Conservation (phyloP, 2,329 filamentous ascomycete genomes). For the Ophiosphaerella narmari region DNA sequence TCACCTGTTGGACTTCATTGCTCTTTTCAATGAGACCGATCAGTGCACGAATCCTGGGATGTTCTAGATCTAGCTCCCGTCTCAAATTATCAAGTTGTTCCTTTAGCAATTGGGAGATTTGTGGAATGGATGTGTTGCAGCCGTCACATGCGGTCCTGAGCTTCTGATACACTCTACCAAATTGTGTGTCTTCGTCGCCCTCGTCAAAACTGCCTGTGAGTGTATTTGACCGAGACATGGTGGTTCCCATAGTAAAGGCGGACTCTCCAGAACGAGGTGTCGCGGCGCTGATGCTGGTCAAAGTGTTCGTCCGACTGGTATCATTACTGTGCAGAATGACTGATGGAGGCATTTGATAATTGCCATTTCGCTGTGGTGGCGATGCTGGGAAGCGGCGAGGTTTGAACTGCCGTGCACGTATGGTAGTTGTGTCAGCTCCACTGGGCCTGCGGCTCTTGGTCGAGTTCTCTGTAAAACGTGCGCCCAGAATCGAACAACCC, state of each 20-base stretch:
- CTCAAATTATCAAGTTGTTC: conserved; percentile 35
- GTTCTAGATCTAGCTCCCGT: conserved; percentile 40
- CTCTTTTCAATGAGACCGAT: conserved; percentile 73
- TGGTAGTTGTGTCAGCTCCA: conserved; percentile 28
- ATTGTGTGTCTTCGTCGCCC: conserved; percentile 76
- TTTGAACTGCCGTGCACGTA: conserved; percentile 37
- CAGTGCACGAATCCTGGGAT: conserved; percentile 41
- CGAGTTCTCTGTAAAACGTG: conserved; percentile 39
- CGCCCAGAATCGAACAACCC: conserved; percentile 58
- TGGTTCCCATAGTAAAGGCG: conserved; percentile 64
- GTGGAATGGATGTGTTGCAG: conserved; percentile 72
- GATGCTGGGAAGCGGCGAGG: conserved; percentile 38
- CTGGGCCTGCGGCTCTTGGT: conserved; percentile 25
- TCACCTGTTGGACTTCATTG: conserved; percentile 70
- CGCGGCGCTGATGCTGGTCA: conserved; percentile 53
- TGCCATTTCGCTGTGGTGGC: conserved; percentile 39
- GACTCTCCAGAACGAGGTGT: conserved; percentile 85
- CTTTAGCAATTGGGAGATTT: conserved; percentile 35
- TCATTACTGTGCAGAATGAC: conserved; percentile 51
- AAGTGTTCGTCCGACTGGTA: conserved; percentile 59
- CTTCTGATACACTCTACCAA: conserved; percentile 81
- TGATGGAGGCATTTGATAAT: conserved; percentile 42
- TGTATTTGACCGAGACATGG: conserved; percentile 51
- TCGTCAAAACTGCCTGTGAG: conserved; percentile 65
- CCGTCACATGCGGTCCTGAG: conserved; percentile 75